Conservation (phyloP, 257 asterid genomes). For the Fraxinus anomala region DNA sequence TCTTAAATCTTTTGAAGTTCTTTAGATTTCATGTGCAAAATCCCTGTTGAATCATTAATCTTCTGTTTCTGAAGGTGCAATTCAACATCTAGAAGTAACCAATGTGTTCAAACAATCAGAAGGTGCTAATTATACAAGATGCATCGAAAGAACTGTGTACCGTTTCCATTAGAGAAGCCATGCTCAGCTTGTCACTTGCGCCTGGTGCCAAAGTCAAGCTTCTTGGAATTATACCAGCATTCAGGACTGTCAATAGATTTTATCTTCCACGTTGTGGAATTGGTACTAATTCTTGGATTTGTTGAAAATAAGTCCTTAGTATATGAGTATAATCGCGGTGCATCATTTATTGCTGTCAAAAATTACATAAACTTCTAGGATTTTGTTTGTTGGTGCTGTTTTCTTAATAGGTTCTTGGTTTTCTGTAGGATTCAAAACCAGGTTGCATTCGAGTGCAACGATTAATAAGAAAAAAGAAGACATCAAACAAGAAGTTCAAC, state of each 20-base stretch:
- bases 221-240: conserved; percentile 35
- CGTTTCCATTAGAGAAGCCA: conserved; percentile 25
- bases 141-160: conserved; percentile 39
- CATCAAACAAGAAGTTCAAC: conserved; percentile 32
- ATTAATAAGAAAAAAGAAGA: conserved; percentile 38
- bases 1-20: no score
- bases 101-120: conserved; percentile 33
- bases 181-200: conserved; percentile 29
- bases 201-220: conserved; percentile 37
- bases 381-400: neutral
- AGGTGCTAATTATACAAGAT: conserved; percentile 48
- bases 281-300: neutral
- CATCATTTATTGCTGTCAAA: neutral
- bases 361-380: no score
- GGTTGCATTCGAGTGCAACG: conserved; percentile 51
- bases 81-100: neutral
- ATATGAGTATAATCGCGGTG: neutral
- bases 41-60: neutral
- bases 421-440: conserved; percentile 22
- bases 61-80: neutral
- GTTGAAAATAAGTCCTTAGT: neutral
- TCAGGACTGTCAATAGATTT: conserved; percentile 8
- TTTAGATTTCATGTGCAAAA: neutral
- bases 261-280: neutral
- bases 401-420: neutral